Evolutionary conservation across 2,329 filamentous ascomycete species (phyloP).

Genomic region (Cytospora leucostoma): DNA sequence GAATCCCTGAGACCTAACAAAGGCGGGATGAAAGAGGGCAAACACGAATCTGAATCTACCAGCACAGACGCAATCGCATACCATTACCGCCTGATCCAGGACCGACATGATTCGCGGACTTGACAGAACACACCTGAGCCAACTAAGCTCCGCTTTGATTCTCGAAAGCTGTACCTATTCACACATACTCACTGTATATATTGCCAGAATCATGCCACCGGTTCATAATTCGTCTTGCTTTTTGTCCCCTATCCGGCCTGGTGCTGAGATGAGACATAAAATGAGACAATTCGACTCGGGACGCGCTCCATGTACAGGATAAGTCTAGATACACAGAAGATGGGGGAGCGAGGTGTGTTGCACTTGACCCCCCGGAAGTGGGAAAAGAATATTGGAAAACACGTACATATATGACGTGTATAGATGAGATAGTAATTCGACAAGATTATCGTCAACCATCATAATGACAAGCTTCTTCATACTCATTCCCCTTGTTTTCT

Average conservation of each 20-base stretch:
- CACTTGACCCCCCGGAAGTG: not conserved
- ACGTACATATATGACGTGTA: not conserved
- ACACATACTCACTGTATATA: slow-evolving; percentile 23
- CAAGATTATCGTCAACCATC: not conserved
- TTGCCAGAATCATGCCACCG: slow-evolving; percentile 5
- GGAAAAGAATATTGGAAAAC: not conserved
- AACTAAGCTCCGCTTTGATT: slow-evolving; percentile 10
- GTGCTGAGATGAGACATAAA: slow-evolving; percentile 14
- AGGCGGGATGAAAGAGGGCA: not conserved
- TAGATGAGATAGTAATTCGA: slow-evolving; percentile 26
- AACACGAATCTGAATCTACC: not conserved
- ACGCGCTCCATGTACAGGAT: slow-evolving; percentile 9
- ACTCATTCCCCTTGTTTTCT: no score
- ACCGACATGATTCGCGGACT: slow-evolving; percentile 4
- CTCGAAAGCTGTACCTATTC: not conserved
- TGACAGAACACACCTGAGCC: slow-evolving; percentile 20
- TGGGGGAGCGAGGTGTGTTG: slow-evolving; percentile 9
- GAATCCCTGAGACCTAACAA: slow-evolving; percentile 1
- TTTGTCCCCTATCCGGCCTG: slow-evolving; percentile 16
- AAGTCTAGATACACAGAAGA: slow-evolving; percentile 10
- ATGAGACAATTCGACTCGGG: not conserved
- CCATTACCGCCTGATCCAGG: not conserved
- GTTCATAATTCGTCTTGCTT: not conserved
- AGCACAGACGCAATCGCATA: not conserved
- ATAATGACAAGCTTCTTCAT: no score